These are phyloP conservation scores for Daedaleopsis nitida DNA, from an alignment of 768 basidiomycete genomes.

Conservation along the genomic window DNA sequence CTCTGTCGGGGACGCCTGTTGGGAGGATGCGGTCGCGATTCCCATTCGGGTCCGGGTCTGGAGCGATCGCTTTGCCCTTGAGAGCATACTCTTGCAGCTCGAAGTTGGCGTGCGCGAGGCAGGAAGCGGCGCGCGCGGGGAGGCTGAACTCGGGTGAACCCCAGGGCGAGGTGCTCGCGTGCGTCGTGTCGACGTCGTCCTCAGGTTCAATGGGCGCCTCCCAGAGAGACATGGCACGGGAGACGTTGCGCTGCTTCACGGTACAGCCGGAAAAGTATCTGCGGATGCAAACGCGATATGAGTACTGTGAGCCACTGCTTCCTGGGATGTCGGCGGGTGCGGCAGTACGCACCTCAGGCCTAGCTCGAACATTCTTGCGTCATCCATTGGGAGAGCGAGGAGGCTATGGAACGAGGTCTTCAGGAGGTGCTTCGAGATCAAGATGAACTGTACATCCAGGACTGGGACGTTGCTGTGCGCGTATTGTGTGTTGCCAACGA, in stretches of 20 bases:
- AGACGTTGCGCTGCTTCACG: not conserved
- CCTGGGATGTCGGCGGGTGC: not conserved
- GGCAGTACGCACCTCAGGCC: conserved; percentile 5
- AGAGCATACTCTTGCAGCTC: conserved; percentile 2
- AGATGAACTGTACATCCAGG: not conserved
- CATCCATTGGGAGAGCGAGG: not conserved
- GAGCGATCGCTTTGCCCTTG: not conserved
- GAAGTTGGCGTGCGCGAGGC: conserved; percentile 4
- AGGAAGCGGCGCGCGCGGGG: conserved; percentile 7
- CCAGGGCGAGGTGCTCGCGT: not conserved
- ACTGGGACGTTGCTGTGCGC: not conserved
- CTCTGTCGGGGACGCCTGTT: not conserved
- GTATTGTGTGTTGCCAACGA: not conserved
- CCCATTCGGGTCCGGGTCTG: not conserved
- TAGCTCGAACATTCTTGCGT: conserved; percentile 6
- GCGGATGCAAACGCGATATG: not conserved
- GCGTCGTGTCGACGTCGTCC: not conserved
- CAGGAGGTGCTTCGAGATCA: not conserved
- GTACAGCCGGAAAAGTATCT: conserved; percentile 4
- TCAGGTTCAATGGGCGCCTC: conserved; percentile 1
- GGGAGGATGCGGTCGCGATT: not conserved
- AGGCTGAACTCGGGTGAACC: not conserved
- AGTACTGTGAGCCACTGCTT: not conserved
- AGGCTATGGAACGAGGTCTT: not conserved
- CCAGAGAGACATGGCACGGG: conserved; percentile 4